phyloP scores from a whole-genome alignment of 306 rosid species.

The Gastrolobium bilobum region DNA sequence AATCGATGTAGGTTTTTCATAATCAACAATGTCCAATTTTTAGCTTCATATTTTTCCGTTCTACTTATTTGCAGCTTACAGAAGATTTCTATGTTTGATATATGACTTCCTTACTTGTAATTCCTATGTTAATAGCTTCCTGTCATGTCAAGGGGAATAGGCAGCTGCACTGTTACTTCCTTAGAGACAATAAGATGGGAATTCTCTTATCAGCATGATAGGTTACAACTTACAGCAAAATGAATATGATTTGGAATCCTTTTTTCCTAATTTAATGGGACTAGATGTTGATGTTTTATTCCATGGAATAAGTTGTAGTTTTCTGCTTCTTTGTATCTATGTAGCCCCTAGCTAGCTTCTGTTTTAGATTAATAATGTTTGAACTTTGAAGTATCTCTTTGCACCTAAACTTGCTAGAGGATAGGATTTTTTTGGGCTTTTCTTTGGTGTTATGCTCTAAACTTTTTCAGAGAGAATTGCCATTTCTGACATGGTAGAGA shows the following conservation, averaged over 20 bases:
- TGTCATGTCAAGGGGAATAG: conserved; percentile 23
- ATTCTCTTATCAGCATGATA: neutral
- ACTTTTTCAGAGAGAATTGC: neutral
- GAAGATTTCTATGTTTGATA: neutral
- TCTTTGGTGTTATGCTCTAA: neutral
- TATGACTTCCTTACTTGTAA: neutral
- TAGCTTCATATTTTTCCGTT: neutral
- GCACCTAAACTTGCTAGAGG: neutral
- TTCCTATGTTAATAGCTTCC: neutral
- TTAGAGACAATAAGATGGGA: neutral
- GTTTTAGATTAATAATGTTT: conserved; percentile 6
- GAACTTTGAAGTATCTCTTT: conserved; percentile 14
- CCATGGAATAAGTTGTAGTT: neutral
- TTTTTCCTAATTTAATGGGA: neutral
- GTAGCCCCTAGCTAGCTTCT: conserved; percentile 6
- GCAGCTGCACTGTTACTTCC: neutral
- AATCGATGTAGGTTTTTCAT: conserved; percentile 1
- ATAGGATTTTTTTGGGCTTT: conserved; percentile 8
- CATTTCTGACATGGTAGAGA: conserved; percentile 2
- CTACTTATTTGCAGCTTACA: conserved; percentile 7
- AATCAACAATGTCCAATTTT: conserved; percentile 4
- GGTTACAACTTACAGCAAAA: conserved; percentile 4
- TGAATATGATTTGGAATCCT: conserved; percentile 22
- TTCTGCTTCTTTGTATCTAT: conserved; percentile 8
- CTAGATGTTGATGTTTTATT: conserved; percentile 24